Percentiles rank a stretch among this genome's conserved stretches.
phyloP scores from a whole-genome alignment of 1,284 basidiomycete genomes.

The Microbotryomycetes sp. region DNA sequence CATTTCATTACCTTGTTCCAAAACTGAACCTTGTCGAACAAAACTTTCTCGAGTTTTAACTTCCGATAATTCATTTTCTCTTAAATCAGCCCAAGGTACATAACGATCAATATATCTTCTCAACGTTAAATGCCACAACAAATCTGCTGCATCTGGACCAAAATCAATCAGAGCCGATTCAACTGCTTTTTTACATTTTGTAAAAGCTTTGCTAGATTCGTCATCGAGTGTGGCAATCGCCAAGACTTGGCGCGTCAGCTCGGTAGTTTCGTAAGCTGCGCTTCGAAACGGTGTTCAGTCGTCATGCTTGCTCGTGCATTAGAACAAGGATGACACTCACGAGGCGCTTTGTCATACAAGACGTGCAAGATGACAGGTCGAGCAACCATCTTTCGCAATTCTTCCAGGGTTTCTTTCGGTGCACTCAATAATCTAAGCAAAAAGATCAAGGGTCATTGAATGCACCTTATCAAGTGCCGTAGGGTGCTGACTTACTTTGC shows the following conservation, averaged over 20 bases:
- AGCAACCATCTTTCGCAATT: constrained; percentile 8
- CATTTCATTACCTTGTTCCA: too few species aligned
- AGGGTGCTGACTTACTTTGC: constrained; percentile 12
- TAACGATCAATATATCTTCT: not conserved
- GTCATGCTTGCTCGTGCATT: too few species aligned
- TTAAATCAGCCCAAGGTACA: not conserved
- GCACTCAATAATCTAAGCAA: constrained; percentile 14
- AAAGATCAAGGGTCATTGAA: too few species aligned
- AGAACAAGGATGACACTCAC: not conserved
- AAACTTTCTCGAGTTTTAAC: too few species aligned
- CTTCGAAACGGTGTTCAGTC: too few species aligned
- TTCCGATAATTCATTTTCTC: not conserved
- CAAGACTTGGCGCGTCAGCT: not conserved
- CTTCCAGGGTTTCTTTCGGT: constrained; percentile 5
- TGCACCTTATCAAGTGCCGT: too few species aligned
- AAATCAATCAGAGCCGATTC: not conserved
- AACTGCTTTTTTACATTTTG: not conserved
- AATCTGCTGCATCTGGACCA: constrained; percentile 13
- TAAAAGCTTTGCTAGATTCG: not conserved
- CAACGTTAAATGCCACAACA: constrained; percentile 13
- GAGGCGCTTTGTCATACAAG: not conserved
- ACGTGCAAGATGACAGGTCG: not conserved
- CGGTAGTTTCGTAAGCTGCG: not conserved
- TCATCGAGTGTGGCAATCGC: not conserved
- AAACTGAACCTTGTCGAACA: too few species aligned